Base-by-base conservation (phyloP, 805 yeast species). In the Tetrapisispora iriomotensis region DNA sequence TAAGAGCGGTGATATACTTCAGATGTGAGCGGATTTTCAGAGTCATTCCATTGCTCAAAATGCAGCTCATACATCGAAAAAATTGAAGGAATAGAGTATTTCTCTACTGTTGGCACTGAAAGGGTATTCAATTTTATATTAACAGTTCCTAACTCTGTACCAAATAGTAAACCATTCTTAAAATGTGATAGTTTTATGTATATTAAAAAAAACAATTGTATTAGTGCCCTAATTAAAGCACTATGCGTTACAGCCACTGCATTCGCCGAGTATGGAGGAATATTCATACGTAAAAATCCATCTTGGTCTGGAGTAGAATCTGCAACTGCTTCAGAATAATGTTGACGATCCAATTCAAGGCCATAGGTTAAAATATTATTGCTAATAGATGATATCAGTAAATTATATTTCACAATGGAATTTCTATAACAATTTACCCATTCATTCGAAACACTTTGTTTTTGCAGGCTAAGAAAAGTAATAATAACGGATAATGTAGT, bases 201-300 rank as follows among this genome's bases (percentile, higher is more conserved):
- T 20, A 41, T 33, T n/a, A 47, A 30, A 7, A 38, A 34, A 34
- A 47, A 47, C 17, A 46, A 41, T 27, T 36, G 40, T 7, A 21
- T 14, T 27, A 30, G 20, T 13, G 48, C 30, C 25, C 56, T 32
- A 2, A 32, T 29, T 5, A 45, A 29, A 8, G 48, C 15, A 5
- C 39, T 28, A 20, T 37, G 20, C 6, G 39, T 17, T 17, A 41
- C 22, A 0, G 49, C 37, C 2, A 45, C 26, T 14, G 45, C 39
- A 8, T 40, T 30, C n/a, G 38, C 34, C 14, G 51, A 18, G 30
- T 45, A 46, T 10, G 62, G 62, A 0, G 60, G 35, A 4, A 53
- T n/a, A 15, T 21, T 26, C 4, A 34, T 32, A 13, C 31, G 26
- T 14, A 22, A 22, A 17, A 15, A 33, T 9, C 36, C 36, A 17